phyloP scores from a whole-genome alignment of 2,329 filamentous ascomycete genomes.

The Passalora sequoiae region DNA sequence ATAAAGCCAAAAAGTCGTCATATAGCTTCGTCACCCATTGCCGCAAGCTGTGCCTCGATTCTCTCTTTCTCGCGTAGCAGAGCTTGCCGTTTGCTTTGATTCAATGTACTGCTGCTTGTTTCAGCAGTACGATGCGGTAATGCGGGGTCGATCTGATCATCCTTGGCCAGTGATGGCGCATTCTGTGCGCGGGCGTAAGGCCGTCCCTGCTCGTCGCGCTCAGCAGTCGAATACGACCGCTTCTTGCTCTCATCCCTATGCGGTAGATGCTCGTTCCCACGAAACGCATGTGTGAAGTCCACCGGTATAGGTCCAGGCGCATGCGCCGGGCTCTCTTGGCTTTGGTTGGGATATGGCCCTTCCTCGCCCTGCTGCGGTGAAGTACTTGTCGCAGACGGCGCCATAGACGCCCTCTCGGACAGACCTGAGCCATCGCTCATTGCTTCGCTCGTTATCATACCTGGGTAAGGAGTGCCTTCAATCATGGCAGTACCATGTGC shows the following conservation, averaged over 20 bases:
- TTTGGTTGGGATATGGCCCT: slow-evolving; percentile 19
- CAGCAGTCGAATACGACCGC: slow-evolving; percentile 57
- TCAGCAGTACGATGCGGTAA: slow-evolving; percentile 33
- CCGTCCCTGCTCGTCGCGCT: slow-evolving; percentile 9
- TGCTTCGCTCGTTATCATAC: slow-evolving; percentile 23
- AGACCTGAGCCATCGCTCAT: slow-evolving; percentile 17
- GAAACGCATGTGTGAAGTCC: slow-evolving; percentile 35
- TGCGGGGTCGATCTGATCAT: slow-evolving; percentile 33
- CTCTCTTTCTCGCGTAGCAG: slow-evolving; percentile 68
- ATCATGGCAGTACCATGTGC: slow-evolving; percentile 47
- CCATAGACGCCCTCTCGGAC: slow-evolving; percentile 44
- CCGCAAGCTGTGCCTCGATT: slow-evolving; percentile 49
- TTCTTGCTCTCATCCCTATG: slow-evolving; percentile 45
- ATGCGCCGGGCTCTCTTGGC: slow-evolving; percentile 4
- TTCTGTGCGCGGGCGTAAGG: slow-evolving; percentile 23
- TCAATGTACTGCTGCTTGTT: slow-evolving; percentile 30
- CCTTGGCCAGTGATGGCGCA: slow-evolving; percentile 13
- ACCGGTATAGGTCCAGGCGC: slow-evolving; percentile 31
- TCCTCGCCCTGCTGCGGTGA: slow-evolving; percentile 5
- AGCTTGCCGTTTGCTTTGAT: slow-evolving; percentile 59
- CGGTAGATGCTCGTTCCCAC: slow-evolving; percentile 23
- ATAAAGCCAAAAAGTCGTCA: too few species aligned
- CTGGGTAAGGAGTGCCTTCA: slow-evolving; percentile 16
- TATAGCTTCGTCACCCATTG: slow-evolving; percentile 24
- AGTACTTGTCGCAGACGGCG: slow-evolving; percentile 42